These are phyloP conservation scores for Helichrysum umbraculigerum DNA, from an alignment of 129 eudicot species.

Conservation along the genomic window DNA sequence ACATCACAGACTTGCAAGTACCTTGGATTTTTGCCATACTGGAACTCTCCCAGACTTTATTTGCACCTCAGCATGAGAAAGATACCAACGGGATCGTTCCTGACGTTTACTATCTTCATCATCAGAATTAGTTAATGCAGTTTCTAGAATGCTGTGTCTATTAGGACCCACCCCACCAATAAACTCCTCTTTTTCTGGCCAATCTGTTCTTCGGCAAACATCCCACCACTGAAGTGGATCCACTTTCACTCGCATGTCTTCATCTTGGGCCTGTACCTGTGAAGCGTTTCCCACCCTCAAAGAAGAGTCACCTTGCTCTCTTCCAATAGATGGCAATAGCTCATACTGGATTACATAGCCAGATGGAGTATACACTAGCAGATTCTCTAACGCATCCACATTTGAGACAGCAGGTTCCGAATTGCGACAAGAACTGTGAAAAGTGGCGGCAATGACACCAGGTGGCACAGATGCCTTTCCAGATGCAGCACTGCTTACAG, in stretches of 20 bases:
- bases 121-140: constrained; percentile 36
- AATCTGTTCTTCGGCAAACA: constrained; percentile 88
- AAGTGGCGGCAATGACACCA: constrained; percentile 82
- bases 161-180: constrained; percentile 39
- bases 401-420: constrained; percentile 32
- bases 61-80: constrained; percentile 96
- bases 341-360: constrained; percentile 86
- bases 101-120: constrained; percentile 49
- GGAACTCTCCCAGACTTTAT: constrained; percentile 70
- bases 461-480: constrained; percentile 73
- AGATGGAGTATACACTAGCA: constrained; percentile 80
- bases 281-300: constrained; percentile 47
- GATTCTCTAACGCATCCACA: constrained; percentile 56
- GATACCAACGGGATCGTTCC: constrained; percentile 65
- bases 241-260: constrained; percentile 72
- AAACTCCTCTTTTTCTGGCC: constrained; percentile 86
- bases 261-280: constrained; percentile 61
- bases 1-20: constrained; percentile 25
- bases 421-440: constrained; percentile 49
- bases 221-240: constrained; percentile 94
- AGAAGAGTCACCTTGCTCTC: constrained; percentile 55
- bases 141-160: constrained; percentile 36
- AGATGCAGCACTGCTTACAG: constrained; percentile 87
- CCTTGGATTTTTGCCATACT: constrained; percentile 95
- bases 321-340: constrained; percentile 64